Evolutionary conservation across 257 asterid genomes (phyloP).

Genomic region (Plectranthus barbatus): DNA sequence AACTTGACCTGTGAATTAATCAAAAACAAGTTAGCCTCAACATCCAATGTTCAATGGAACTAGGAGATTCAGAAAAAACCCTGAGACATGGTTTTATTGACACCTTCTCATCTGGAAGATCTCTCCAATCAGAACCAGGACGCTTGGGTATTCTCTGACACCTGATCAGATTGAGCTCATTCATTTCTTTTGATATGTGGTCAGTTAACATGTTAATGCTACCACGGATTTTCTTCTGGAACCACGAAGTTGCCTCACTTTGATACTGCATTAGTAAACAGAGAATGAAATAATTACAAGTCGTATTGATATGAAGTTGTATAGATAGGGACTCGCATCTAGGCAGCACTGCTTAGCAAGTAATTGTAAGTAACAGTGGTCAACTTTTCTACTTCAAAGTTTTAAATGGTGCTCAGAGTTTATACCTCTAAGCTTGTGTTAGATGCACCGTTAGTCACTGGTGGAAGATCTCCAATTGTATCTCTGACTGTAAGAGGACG

Average conservation of each 20-base stretch:
- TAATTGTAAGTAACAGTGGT: background rate
- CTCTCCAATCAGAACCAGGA: conserved; percentile 93
- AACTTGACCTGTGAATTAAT: conserved; percentile 50
- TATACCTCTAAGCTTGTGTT: conserved; percentile 50
- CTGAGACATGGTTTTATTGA: background rate
- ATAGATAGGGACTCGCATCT: background rate
- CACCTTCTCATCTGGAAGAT: conserved; percentile 93
- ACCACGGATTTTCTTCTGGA: conserved; percentile 73
- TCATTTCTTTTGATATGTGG: conserved; percentile 89
- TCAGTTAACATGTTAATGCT: conserved; percentile 44
- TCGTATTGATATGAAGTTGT: background rate
- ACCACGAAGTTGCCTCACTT: conserved; percentile 76
- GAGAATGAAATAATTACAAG: background rate
- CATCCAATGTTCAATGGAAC: background rate
- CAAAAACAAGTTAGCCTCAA: background rate
- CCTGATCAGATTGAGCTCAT: conserved; percentile 71
- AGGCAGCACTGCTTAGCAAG: background rate
- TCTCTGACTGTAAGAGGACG: conserved; percentile 94
- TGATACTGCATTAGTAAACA: conserved; percentile 47
- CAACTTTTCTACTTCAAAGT: background rate
- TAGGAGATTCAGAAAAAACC: background rate
- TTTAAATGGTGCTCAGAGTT: background rate
- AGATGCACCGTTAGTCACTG: conserved; percentile 80
- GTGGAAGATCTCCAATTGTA: conserved; percentile 93
- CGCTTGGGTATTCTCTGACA: conserved; percentile 80